Base-by-base conservation (phyloP, 768 basidiomycete species). In the Dentipellis fragilis region DNA sequence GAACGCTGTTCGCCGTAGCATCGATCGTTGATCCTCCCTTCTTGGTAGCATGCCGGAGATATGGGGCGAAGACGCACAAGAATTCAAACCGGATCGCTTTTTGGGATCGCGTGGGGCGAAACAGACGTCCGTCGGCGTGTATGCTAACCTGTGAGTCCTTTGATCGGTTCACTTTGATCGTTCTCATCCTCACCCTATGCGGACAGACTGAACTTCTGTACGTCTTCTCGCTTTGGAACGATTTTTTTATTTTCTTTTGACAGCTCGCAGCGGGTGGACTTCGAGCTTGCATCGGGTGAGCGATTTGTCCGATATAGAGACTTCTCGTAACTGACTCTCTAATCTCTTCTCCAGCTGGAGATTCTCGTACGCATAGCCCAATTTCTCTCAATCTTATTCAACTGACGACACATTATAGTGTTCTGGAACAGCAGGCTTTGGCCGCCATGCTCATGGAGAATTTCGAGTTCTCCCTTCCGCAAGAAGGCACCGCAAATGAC, bases 351-450 rank as follows among this genome's bases (percentile, higher is more conserved):
- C 9, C 21, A 49, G 47, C 6, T 49, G 59, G 57, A 56, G 57
- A 55, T 60, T 60, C 39, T 40, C 57, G 57, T 60, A 38, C 42
- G 59, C 42, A 16, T 38, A 3, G 17, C 23, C 9, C 9, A 6
- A 21, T 49, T 11, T 40, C 39, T 40, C 14, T 47, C 17, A 16
- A n/a, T 9, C 16, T 9, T 36, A 22, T 14, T n/a, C 17, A 5
- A 34, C 48, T 12, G 19, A n/a, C 23, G 2, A 62, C 70, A 42
- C 64, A 64, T 63, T 2, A 47, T 35, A 68, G 59, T 49, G 60
- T 70, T 14, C 62, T 69, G 21, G 72, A 73, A 54, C 66, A 69
- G 62, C 71, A 71, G 52, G 64, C 65, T 3, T 62, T 72, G 40
- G 59, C 68, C 12, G 63, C 67, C 16, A 68, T 70, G 40, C 67